phyloP scores from a whole-genome alignment of 805 yeast genomes.

The Saccharomyces paradoxus region DNA sequence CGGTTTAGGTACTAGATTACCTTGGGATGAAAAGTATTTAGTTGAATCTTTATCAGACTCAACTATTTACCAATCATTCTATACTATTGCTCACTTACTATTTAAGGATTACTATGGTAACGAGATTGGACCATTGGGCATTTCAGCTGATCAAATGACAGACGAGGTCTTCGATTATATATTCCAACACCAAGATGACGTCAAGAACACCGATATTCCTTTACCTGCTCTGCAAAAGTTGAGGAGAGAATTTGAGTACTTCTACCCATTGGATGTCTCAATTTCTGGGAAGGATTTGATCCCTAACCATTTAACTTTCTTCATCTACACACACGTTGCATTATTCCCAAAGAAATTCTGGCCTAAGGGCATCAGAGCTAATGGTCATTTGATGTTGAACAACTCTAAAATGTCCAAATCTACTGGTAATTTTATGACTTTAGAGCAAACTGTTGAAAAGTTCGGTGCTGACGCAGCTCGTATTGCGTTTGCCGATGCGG shows the following conservation, averaged over 20 bases:
- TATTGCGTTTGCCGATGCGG: constrained; percentile 97
- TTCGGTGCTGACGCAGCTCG: constrained; percentile 97
- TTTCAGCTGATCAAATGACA: constrained; percentile 77
- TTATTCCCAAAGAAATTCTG: constrained; percentile 83
- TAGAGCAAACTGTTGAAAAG: constrained; percentile 74
- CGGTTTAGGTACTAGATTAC: constrained; percentile 89
- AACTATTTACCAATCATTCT: constrained; percentile 90
- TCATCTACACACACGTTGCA: constrained; percentile 87
- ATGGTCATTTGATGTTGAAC: constrained; percentile 91
- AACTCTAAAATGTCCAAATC: constrained; percentile 97
- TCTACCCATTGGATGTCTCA: constrained; percentile 88
- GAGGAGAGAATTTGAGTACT: constrained; percentile 93
- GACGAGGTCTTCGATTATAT: constrained; percentile 90
- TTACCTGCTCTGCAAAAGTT: constrained; percentile 54
- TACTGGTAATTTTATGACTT: constrained; percentile 93
- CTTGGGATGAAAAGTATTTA: constrained; percentile 92
- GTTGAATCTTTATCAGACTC: constrained; percentile 95
- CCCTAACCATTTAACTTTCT: constrained; percentile 95
- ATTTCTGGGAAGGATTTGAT: constrained; percentile 94
- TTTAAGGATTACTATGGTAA: constrained; percentile 83
- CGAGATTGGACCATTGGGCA: constrained; percentile 61
- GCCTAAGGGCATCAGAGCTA: constrained; percentile 91
- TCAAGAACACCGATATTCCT: constrained; percentile 52
- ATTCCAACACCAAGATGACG: constrained; percentile 60
- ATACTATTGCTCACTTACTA: constrained; percentile 78